These are phyloP conservation scores for Aspergillus sclerotialis DNA, from an alignment of 2,329 filamentous ascomycete species.

Conservation along the genomic window DNA sequence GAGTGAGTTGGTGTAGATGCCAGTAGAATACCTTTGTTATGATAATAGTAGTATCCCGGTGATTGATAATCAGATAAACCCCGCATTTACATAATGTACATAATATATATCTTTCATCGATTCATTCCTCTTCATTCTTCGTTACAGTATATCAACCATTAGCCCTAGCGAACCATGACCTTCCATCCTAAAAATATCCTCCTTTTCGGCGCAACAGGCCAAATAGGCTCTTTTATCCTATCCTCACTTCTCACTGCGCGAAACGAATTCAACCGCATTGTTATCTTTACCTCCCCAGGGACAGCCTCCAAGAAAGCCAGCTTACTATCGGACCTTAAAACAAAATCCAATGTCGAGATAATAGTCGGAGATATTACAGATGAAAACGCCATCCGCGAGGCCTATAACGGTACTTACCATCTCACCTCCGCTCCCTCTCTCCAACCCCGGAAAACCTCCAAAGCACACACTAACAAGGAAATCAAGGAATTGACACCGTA, in stretches of 20 bases:
- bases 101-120: too few species aligned
- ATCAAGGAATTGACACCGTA: slow-evolving; percentile 55
- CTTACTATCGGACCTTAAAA: slow-evolving; percentile 42
- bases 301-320: slow-evolving; percentile 46
- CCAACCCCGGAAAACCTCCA: background rate
- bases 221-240: slow-evolving; percentile 37
- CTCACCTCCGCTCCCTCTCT: too few species aligned
- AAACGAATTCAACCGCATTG: slow-evolving; percentile 43
- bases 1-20: too few species aligned
- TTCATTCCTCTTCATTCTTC: too few species aligned
- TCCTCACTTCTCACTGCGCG: slow-evolving; percentile 42
- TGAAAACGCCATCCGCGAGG: slow-evolving; percentile 47
- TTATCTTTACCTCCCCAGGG: slow-evolving; percentile 50
- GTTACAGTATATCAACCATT: too few species aligned
- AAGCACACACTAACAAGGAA: background rate
- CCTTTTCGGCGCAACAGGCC: slow-evolving; percentile 17
- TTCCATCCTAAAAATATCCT: slow-evolving; percentile 11
- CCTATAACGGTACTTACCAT: slow-evolving; percentile 42
- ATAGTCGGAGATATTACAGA: slow-evolving; percentile 50
- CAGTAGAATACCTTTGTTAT: too few species aligned
- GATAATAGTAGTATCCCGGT: too few species aligned
- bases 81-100: too few species aligned
- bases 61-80: too few species aligned
- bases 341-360: slow-evolving; percentile 46
- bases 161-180: background rate